These are phyloP conservation scores for Plectranthus barbatus DNA, from an alignment of 257 asterid genomes.

Conservation along the genomic window DNA sequence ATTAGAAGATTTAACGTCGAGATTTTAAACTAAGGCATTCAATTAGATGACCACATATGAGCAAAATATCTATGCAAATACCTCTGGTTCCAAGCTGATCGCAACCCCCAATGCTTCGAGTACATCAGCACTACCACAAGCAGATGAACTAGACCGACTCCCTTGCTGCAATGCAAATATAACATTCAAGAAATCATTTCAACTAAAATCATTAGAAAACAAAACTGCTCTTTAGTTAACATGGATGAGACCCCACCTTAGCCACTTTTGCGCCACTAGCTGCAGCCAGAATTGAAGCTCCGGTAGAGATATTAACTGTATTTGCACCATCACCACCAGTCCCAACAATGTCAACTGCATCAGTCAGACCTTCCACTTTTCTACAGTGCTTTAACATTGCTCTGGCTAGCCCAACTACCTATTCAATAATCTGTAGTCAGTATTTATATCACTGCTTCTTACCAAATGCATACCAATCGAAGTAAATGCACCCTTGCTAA, in stretches of 20 bases:
- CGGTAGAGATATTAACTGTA: slow-evolving; percentile 92
- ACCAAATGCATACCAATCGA: neutral
- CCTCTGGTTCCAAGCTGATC: slow-evolving; percentile 85
- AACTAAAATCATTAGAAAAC: neutral
- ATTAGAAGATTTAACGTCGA: too few relatives aligned
- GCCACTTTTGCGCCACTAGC: slow-evolving; percentile 97
- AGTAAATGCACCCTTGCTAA: slow-evolving; percentile 5
- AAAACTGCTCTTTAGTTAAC: neutral
- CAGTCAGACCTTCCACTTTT: slow-evolving; percentile 68
- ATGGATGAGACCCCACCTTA: slow-evolving; percentile 38
- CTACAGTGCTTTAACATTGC: slow-evolving; percentile 71
- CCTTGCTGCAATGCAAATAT: slow-evolving; percentile 68
- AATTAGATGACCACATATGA: too few relatives aligned
- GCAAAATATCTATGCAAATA: slow-evolving; percentile 16
- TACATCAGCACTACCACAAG: slow-evolving; percentile 98
- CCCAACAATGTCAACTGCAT: slow-evolving; percentile 89
- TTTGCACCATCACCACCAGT: slow-evolving; percentile 99
- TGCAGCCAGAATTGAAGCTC: slow-evolving; percentile 94
- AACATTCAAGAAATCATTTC: neutral
- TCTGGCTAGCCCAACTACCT: slow-evolving; percentile 93
- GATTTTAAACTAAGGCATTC: too few relatives aligned
- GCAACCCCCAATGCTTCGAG: slow-evolving; percentile 81
- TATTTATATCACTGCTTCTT: slow-evolving; percentile 16
- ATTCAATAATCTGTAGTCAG: slow-evolving; percentile 15
- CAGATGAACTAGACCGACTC: slow-evolving; percentile 88